Evolutionary conservation across 352 stramenopile species (phyloP).

Genomic region (Pythium folliculosum): DNA sequence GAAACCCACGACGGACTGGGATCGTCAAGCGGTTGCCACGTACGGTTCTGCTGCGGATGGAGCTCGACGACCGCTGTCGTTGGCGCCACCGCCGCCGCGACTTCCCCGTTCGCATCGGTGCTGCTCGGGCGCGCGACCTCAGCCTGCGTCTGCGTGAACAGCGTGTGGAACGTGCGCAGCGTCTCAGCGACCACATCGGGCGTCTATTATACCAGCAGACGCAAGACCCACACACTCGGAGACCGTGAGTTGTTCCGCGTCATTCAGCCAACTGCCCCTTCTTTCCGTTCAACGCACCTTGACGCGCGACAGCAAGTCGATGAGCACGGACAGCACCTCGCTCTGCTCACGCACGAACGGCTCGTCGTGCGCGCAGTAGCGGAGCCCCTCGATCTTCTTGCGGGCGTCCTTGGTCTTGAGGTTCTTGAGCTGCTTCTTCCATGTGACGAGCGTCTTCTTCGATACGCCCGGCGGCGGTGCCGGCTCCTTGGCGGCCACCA

Average conservation of each 20-base stretch:
- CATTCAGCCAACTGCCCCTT: too few species aligned
- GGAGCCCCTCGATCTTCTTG: constrained; percentile 64
- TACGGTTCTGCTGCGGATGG: constrained; percentile 50
- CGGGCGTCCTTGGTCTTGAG: constrained; percentile 66
- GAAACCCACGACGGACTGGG: too few species aligned
- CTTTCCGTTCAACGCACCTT: constrained; percentile 46
- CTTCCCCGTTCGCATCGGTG: not conserved
- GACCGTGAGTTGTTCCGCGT: too few species aligned
- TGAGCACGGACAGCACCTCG: constrained; percentile 53
- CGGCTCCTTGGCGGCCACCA: not conserved
- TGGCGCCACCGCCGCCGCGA: not conserved
- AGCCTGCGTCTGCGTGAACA: constrained; percentile 14
- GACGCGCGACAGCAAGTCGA: constrained; percentile 45
- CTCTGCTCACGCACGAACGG: constrained; percentile 54
- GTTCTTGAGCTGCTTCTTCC: constrained; percentile 62
- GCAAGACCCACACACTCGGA: not conserved
- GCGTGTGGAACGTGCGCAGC: constrained; percentile 18
- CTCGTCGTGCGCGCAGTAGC: constrained; percentile 53
- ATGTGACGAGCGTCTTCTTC: constrained; percentile 29
- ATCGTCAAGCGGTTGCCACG: too few species aligned
- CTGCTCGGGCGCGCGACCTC: not conserved
- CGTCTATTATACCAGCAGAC: constrained; percentile 6
- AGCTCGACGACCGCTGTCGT: constrained; percentile 10
- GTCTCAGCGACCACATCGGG: constrained; percentile 29
- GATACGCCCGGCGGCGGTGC: constrained; percentile 10